Percentiles rank a stretch among this genome's conserved stretches.
Evolutionary conservation across 2,329 filamentous ascomycete genomes (phyloP).

Genomic region (Helminthosporium solani): DNA sequence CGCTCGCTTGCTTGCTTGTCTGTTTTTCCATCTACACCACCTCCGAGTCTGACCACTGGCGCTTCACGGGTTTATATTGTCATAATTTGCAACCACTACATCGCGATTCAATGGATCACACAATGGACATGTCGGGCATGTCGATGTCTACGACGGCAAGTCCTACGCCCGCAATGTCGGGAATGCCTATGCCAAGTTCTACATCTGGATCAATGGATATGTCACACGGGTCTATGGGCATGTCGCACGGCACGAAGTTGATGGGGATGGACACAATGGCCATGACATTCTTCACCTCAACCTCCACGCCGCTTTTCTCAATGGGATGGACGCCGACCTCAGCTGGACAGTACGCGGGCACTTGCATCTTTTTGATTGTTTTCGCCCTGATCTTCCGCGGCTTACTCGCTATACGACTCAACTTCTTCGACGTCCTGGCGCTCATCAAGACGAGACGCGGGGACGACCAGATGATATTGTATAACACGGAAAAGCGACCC

Average conservation of each 20-base stretch:
- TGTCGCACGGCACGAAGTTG: slow-evolving; percentile 15
- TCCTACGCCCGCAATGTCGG: slow-evolving; percentile 9
- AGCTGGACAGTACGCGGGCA: slow-evolving; percentile 73
- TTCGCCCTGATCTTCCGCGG: slow-evolving; percentile 68
- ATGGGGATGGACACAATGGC: slow-evolving; percentile 42
- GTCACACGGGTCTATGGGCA: slow-evolving; percentile 5
- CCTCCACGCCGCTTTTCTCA: slow-evolving; percentile 64
- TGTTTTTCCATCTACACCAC: too few species aligned
- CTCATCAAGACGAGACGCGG: slow-evolving; percentile 66
- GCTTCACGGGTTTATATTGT: not conserved
- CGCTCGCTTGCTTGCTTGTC: too few species aligned
- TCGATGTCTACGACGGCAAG: slow-evolving; percentile 8
- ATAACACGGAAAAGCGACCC: slow-evolving; percentile 38
- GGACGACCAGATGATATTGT: slow-evolving; percentile 68
- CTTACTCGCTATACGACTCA: slow-evolving; percentile 65
- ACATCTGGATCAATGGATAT: not conserved
- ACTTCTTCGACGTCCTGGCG: slow-evolving; percentile 50
- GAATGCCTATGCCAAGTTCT: slow-evolving; percentile 13
- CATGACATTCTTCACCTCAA: slow-evolving; percentile 64
- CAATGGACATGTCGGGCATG: slow-evolving; percentile 11
- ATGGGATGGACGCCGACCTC: slow-evolving; percentile 68
- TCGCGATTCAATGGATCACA: slow-evolving; percentile 4
- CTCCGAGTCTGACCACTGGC: not conserved
- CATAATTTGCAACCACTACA: not conserved
- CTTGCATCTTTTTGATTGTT: slow-evolving; percentile 64